A percentile compares a stretch with the other conserved stretches of the same genome.
Evolutionary conservation across 371 early-diverging fungal genomes (phyloP).

Genomic region (Mucor racemosus): DNA sequence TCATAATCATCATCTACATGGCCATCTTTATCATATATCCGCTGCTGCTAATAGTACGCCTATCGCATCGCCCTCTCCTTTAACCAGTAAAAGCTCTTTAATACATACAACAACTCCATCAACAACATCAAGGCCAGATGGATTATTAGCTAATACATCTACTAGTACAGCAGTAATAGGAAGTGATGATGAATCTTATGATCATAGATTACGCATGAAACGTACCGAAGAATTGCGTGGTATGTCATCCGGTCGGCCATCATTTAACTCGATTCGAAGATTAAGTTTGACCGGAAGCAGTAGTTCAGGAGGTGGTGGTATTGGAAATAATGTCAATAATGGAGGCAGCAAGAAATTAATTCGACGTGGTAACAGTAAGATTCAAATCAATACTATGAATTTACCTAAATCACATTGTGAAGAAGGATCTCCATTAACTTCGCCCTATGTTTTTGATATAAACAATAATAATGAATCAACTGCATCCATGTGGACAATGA

Average conservation of each 20-base stretch:
- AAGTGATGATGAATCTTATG: constrained; percentile 53
- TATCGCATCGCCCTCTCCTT: not conserved
- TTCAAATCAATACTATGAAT: constrained; percentile 37
- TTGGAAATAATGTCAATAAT: not conserved
- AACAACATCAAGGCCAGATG: not conserved
- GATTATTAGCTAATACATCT: not conserved
- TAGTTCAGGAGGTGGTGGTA: not conserved
- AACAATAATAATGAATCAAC: constrained; percentile 9
- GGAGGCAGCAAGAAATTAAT: not conserved
- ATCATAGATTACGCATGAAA: constrained; percentile 37
- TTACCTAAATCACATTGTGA: constrained; percentile 23
- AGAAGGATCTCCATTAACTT: constrained; percentile 20
- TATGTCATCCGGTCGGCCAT: constrained; percentile 12
- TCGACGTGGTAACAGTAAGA: constrained; percentile 10
- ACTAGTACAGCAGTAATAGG: constrained; percentile 14
- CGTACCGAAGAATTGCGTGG: constrained; percentile 50
- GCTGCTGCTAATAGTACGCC: not conserved
- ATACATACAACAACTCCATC: not conserved
- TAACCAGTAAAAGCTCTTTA: not conserved
- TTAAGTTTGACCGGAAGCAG: constrained; percentile 22
- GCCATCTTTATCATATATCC: constrained; percentile 2
- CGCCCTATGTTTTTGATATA: constrained; percentile 19
- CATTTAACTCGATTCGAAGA: constrained; percentile 23
- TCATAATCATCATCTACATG: not conserved
- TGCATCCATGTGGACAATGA: not conserved